These are phyloP conservation scores for Strobilomyces dryophilus DNA, from an alignment of 768 basidiomycete genomes.

Conservation along the genomic window DNA sequence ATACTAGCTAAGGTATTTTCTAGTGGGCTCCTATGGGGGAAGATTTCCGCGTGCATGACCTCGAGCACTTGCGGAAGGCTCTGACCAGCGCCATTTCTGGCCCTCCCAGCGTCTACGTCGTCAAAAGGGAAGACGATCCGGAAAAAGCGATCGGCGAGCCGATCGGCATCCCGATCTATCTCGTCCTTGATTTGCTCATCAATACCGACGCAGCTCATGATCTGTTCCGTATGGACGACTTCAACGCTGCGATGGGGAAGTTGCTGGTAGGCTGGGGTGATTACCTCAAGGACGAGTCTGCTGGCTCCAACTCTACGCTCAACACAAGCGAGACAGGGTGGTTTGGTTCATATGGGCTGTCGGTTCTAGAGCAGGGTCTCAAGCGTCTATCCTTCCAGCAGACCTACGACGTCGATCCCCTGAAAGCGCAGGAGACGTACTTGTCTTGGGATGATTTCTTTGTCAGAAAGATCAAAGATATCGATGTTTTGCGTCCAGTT, in stretches of 20 bases:
- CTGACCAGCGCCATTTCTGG: neutral
- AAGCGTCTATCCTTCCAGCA: neutral
- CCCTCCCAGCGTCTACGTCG: neutral
- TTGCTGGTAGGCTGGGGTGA: neutral
- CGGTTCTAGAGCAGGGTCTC: neutral
- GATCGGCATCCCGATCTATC: conserved; percentile 15
- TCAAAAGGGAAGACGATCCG: neutral
- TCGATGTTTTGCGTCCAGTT: neutral
- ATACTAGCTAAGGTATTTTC: neutral
- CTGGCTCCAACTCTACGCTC: conserved; percentile 4
- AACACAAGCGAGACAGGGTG: neutral
- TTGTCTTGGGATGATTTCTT: conserved; percentile 54
- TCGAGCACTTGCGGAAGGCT: neutral
- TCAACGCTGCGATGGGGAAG: neutral
- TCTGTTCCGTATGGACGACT: conserved; percentile 9
- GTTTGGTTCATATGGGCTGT: neutral
- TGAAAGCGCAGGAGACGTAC: neutral
- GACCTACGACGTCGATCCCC: conserved; percentile 2
- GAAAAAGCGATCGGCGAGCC: conserved; percentile 10
- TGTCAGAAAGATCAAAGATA: conserved; percentile 32
- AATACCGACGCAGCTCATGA: conserved; percentile 18
- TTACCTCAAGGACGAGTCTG: neutral
- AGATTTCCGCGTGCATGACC: neutral
- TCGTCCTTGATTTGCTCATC: conserved; percentile 17
- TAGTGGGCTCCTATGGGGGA: neutral